Conservation (phyloP, 2,329 filamentous ascomycete species). For the Cryphonectria nitschkei region DNA sequence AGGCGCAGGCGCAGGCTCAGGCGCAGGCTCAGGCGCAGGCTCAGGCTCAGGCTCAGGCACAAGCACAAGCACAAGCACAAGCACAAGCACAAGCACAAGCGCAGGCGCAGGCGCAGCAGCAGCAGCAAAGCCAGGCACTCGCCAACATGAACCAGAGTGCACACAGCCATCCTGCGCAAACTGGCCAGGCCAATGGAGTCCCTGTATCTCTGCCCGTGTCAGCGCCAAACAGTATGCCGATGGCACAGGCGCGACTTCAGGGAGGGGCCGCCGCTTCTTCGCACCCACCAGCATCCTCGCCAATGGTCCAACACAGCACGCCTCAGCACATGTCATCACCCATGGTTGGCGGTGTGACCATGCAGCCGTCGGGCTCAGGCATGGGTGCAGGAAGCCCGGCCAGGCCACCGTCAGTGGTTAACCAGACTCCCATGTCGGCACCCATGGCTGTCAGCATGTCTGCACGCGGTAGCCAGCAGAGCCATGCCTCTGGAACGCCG, state of each 20-base stretch:
- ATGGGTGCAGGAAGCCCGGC: conserved; percentile 68
- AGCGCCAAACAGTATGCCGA: conserved; percentile 39
- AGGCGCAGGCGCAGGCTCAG: conserved; percentile 38
- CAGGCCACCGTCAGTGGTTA: conserved; percentile 67
- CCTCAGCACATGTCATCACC: conserved; percentile 69
- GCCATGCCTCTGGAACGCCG: conserved; percentile 66
- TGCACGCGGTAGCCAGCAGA: conserved; percentile 67
- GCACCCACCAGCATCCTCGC: conserved; percentile 70
- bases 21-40: conserved; percentile 36
- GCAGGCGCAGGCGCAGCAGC: conserved; percentile 33
- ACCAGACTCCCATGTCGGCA: conserved; percentile 58
- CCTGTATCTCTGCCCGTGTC: conserved; percentile 36
- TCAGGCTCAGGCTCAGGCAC: conserved; percentile 33
- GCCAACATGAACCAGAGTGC: conserved; percentile 43
- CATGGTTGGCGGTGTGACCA: conserved; percentile 63
- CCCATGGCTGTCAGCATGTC: conserved; percentile 67
- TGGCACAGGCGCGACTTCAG: conserved; percentile 51
- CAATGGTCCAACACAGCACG: conserved; percentile 64
- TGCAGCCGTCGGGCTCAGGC: conserved; percentile 68
- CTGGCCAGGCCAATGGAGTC: conserved; percentile 49
- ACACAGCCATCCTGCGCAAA: conserved; percentile 49
- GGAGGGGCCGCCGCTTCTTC: conserved; percentile 62
- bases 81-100: conserved; percentile 31
- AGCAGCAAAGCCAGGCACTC: conserved; percentile 40
- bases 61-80: conserved; percentile 31